Evolutionary conservation across 1,139 yeast species (phyloP).

Genomic region (Yamadazyma songkhlaensis): DNA sequence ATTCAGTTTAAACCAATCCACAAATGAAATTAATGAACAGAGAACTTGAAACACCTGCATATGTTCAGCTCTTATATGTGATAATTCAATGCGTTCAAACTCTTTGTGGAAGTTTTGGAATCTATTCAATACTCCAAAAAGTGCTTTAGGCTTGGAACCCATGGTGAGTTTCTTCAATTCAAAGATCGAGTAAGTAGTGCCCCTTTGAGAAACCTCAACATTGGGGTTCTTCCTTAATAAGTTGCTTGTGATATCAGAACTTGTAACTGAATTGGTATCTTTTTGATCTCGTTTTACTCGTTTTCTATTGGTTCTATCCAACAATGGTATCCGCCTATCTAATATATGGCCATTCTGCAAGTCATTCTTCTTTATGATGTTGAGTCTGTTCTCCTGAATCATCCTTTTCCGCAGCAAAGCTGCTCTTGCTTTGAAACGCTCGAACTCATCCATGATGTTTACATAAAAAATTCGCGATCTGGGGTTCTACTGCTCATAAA

Average conservation of each 20-base stretch:
- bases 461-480: constrained; percentile 1
- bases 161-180: constrained; percentile 1
- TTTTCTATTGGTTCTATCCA: constrained; percentile 4
- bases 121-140: constrained; percentile 6
- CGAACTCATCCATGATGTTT: constrained; percentile 18
- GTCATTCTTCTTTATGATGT: not conserved
- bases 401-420: constrained; percentile 17
- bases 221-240: not conserved
- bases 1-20: constrained; percentile 21
- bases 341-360: not conserved
- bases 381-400: constrained; percentile 8
- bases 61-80: not conserved
- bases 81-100: not conserved
- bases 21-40: constrained; percentile 7
- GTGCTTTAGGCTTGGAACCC: not conserved
- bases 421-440: constrained; percentile 13
- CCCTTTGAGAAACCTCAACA: too few relatives aligned
- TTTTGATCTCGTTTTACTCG: not conserved
- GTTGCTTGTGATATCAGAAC: too few relatives aligned
- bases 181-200: constrained; percentile 2
- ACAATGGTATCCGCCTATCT: constrained; percentile 1
- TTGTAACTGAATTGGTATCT: not conserved
- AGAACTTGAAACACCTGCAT: not conserved
- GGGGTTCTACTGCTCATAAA: constrained; percentile 10
- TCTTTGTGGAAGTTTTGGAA: constrained; percentile 3